A percentile compares a stretch with the other conserved stretches of the same genome.
Conservation (phyloP, 495 filamentous ascomycete species). For the Trichoderma orchidacearum region DNA sequence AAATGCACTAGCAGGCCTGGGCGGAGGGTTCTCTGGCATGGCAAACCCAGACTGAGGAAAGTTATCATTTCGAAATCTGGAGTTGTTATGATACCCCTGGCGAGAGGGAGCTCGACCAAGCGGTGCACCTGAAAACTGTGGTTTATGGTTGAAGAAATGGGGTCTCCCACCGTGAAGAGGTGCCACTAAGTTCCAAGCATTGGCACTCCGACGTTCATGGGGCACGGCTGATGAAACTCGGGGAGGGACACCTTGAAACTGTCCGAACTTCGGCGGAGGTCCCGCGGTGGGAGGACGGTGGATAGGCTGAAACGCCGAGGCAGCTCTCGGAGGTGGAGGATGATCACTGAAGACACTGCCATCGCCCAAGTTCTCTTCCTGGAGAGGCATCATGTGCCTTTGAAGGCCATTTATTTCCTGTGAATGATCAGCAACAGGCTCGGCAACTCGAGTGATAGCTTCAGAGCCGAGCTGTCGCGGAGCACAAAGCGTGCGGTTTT, state of each 20-base stretch:
- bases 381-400: background rate
- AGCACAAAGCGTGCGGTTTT: background rate
- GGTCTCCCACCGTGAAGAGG: background rate
- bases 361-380: background rate
- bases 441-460: background rate
- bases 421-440: background rate
- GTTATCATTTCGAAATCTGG: background rate
- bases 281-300: background rate
- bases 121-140: background rate
- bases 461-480: background rate
- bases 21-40: background rate
- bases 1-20: background rate
- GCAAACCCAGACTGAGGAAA: background rate
- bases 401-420: background rate
- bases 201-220: background rate
- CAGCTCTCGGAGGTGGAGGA: background rate
- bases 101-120: background rate
- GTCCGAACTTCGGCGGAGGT: background rate
- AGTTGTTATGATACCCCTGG: background rate
- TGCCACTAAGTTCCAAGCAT: background rate
- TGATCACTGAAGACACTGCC: background rate
- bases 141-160: background rate
- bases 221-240: background rate
- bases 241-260: background rate
- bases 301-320: background rate